Percentiles rank a stretch among this genome's conserved stretches.
These are phyloP conservation scores for Sporothrix dimorphospora DNA, from an alignment of 2,329 filamentous ascomycete genomes.

Conservation along the genomic window DNA sequence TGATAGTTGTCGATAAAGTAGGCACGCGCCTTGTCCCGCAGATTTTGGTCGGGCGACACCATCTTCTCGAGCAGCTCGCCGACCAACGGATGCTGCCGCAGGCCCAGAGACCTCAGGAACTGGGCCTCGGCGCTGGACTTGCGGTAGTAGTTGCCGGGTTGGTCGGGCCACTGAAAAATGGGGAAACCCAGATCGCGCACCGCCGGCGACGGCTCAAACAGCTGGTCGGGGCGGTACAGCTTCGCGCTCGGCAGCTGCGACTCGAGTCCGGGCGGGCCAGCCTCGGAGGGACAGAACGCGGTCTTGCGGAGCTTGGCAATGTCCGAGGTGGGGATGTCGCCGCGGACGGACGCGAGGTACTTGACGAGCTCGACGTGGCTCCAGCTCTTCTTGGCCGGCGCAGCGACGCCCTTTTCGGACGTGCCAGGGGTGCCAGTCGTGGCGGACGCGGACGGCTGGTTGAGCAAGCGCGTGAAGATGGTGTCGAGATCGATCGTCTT, in stretches of 20 bases:
- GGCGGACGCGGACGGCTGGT: conserved; percentile 48
- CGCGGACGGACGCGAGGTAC: conserved; percentile 85
- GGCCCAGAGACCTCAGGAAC: conserved; percentile 73
- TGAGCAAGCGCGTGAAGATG: conserved; percentile 85
- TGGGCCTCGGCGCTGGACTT: conserved; percentile 71
- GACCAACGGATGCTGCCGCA: conserved; percentile 71
- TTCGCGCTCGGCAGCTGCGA: conserved; percentile 54
- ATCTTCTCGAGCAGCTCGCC: conserved; percentile 79
- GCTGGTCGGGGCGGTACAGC: conserved; percentile 73
- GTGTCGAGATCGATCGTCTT: conserved; percentile 95
- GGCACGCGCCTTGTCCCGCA: conserved; percentile 71
- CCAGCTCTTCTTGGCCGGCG: conserved; percentile 61
- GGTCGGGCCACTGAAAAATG: conserved; percentile 79
- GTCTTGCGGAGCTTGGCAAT: conserved; percentile 76
- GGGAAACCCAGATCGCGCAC: conserved; percentile 73
- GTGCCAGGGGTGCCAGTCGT: conserved; percentile 39
- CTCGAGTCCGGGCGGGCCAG: conserved; percentile 59
- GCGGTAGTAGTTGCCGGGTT: conserved; percentile 63
- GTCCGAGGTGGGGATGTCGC: conserved; percentile 85
- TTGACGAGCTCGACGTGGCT: conserved; percentile 94
- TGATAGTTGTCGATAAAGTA: conserved; percentile 85
- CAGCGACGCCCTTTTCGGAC: background rate
- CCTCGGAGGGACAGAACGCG: conserved; percentile 80
- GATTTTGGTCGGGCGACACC: conserved; percentile 58
- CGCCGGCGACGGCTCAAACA: conserved; percentile 77